Evolutionary conservation across 139 green algal genomes (phyloP).

Genomic region (Pseudopediastrum boryanum): DNA sequence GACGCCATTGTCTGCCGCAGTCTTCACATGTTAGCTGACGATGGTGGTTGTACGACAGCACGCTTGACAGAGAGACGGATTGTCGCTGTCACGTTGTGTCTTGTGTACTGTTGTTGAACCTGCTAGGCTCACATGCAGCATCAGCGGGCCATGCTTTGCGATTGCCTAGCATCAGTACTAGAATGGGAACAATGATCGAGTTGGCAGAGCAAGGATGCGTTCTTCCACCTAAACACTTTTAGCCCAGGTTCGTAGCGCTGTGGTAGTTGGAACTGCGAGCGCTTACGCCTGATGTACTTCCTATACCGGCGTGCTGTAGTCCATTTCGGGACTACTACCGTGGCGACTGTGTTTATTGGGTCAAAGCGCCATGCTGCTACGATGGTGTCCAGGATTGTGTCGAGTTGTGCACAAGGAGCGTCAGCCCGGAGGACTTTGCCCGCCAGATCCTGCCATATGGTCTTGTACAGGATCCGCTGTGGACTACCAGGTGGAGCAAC

Average conservation of each 20-base stretch:
- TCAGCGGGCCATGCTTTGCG: not conserved
- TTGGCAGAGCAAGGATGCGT: not conserved
- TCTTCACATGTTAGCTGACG: not conserved
- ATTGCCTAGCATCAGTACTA: not conserved
- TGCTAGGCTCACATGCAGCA: no score
- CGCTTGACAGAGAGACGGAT: not conserved
- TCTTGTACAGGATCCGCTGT: not conserved
- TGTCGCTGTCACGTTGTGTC: not conserved
- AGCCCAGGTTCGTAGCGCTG: not conserved
- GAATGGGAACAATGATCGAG: not conserved
- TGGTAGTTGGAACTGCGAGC: not conserved
- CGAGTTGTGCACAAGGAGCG: constrained; percentile 2
- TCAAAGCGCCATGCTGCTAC: not conserved
- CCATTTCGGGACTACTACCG: constrained; percentile 20
- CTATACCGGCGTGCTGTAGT: not conserved
- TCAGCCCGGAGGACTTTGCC: constrained; percentile 29
- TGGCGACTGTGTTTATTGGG: not conserved
- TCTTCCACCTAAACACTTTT: constrained; percentile 1
- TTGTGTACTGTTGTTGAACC: not conserved
- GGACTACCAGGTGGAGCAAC: no score
- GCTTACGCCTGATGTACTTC: not conserved
- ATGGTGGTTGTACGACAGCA: not conserved
- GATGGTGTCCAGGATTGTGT: not conserved
- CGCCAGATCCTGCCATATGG: not conserved
- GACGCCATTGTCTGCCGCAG: not conserved